Base-by-base conservation (phyloP, 768 basidiomycete species). In the Auricularia sp. region DNA sequence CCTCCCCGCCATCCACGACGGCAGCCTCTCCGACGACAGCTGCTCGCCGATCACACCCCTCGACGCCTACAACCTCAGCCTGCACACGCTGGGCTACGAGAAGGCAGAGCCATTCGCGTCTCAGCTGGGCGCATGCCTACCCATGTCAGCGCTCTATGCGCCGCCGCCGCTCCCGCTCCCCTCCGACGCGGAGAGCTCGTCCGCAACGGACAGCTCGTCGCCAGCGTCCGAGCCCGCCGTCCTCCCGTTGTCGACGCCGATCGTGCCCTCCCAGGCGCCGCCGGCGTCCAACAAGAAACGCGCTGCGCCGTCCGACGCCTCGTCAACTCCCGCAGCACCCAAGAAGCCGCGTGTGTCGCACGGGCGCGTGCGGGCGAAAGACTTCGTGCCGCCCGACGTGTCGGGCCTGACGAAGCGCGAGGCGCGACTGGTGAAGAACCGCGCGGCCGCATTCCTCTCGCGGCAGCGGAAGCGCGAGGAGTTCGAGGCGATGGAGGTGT, bases 371-470 rank as follows among this genome's bases (percentile, higher is more conserved):
- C 61, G 65, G 21, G 69, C 68, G 10, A 67, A 67, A 44, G 69
- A 70, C 56, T 73, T 72, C 35, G 66, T 72, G 33, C 71, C 70
- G 14, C 72, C 72, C 8, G 71, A 72, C 62, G 71, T 71, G 45
- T 64, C 66, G 21, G 71, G 71, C 5, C 66, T 73, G n/a, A 65
- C 36, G 62, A 73, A 73, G 63, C 70, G 71, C 54, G 72, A 73
- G 65, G 72, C 72, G 16, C 66, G 72, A 37, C 65, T 73, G 16
- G 71, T 73, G 45, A 73, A 73, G 65, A 73, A 73, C 64, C 68
- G 72, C 37, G 72, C 72, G 13, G 72, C 72, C 18, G 72, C 72
- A 2, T 73, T 73, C 66, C 65, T 73, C 54, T 65, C 62, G 54
- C 64, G 72, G 39, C 72, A 73, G 63, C 64, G 72, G 54, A 73